A percentile compares a stretch with the other conserved stretches of the same genome.
Evolutionary conservation across 129 eudicot species (phyloP).

Genomic region (Flaveria linearis): DNA sequence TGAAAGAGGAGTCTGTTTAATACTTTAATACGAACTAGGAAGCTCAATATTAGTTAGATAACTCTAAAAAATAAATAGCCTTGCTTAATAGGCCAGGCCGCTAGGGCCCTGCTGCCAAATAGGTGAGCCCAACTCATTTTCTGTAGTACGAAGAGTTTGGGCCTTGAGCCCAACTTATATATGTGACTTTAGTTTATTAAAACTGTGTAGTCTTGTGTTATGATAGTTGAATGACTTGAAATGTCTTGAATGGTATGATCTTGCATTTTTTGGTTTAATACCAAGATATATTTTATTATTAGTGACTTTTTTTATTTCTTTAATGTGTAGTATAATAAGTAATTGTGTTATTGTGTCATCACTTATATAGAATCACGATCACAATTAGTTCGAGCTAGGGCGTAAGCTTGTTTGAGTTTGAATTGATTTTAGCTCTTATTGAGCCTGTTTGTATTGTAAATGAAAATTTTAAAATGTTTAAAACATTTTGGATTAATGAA

Average conservation of each 20-base stretch:
- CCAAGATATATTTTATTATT: background rate
- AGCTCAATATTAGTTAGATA: background rate
- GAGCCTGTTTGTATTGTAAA: no score
- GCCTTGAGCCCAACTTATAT: background rate
- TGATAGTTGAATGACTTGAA: background rate
- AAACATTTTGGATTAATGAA: no score
- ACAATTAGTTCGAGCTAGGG: no score
- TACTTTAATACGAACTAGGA: background rate
- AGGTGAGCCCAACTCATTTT: background rate
- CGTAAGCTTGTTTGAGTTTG: no score
- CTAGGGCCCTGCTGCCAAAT: background rate
- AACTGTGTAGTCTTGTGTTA: background rate
- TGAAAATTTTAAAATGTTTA: no score
- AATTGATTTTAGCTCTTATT: no score
- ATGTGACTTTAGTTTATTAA: no score
- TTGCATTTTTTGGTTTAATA: background rate
- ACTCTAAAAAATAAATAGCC: background rate
- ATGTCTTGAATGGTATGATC: background rate
- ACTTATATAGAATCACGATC: no score
- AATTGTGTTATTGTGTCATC: no score
- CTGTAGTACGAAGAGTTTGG: background rate
- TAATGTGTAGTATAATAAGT: no score
- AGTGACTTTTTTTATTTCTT: no score
- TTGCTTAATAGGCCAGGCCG: background rate
- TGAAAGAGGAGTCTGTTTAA: background rate